Base-by-base conservation (phyloP, 768 basidiomycete species). In the Boletus subparvulus region DNA sequence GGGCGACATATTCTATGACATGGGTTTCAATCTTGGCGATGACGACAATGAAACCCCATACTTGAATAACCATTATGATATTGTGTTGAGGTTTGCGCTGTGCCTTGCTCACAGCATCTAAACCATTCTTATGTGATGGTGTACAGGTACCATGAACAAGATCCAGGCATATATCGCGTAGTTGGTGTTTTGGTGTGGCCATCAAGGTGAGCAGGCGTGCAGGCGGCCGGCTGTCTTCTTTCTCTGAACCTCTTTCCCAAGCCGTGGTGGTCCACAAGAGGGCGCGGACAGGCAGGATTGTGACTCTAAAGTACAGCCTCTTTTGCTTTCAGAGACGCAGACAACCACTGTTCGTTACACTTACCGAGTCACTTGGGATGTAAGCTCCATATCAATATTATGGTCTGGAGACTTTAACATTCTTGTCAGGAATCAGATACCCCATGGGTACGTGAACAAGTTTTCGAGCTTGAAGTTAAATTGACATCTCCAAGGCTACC, bases 161-260 rank as follows among this genome's bases (percentile, higher is more conserved):
- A 82, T 39, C 77, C 83, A 10, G 81, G 79, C 21, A 78, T 86
- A n/a, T 87, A 85, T 68, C 86, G 96, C 37, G 86, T 98, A 3
- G 96, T 98, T 26, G 96, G 93, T 3, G 92, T 96, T 13, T 78
- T 96, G 30, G 92, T 98, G n/a, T 96, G 83, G 83, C 86, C 84
- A 35, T 69, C 68, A 14, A 80, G 78, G 81, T 80, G 52, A 37
- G 58, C 17, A 24, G 14, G 47, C 12, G 16, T 47, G 14, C 37
- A 16, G 19, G 26, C 35, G 28, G 24, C 37, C n/a, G 19, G 17
- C 2, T 32, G 26, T 32, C 9, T 45, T n/a, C 16, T 48, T 41
- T 26, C 33, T 55, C 54, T 60, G 13, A 65, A 32, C 33, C 37
- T 1, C 30, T 54, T 52, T 32, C 14, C 39, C 24, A 61, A 92